Evolutionary conservation across 495 filamentous ascomycete genomes (phyloP), one percentile per base, ranked within the genome.

Genomic region (Talaromyces trachyspermus): DNA sequence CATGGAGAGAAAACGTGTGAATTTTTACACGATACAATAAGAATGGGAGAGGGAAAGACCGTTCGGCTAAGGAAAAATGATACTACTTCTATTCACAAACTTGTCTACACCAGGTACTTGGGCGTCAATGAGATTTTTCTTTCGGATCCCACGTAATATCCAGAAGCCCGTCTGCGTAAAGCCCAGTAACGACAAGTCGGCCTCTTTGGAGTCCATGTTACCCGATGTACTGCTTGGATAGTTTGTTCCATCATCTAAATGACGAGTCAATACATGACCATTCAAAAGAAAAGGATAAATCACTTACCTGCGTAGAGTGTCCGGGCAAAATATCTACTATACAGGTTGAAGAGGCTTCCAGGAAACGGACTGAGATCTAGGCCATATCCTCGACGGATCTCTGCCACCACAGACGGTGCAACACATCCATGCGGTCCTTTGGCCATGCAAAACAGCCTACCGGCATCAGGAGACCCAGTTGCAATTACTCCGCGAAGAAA

Each of bases 381-480:
- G 4, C 44, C 32, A 26, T 37, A 14, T 17, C 44, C 44, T 35
- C 44, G 30, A 24, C 44, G 44, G n/a, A 46, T 37, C 17, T 46
- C 44, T 20, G 44, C 44, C 4, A 46, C 44, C n/a, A 46, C 44
- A 17, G 44, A 46, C 8, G 44, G 44, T 4, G 44, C 44, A 24
- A 37, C 44, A 27, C 44, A 46, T 18, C 44, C 44, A n/a, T 46
- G 30, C 18, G 44, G 44, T 6, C 29, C 29, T 24, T 15, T 46
- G 10, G 44, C 44, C 44, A 46, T 46, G 20, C 44, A 46, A 26
- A 35, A 46, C 10, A 46, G 26, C n/a, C 44, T 27, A 12, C 44
- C 44, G 17, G 44, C 44, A 37, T 46, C 44, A 17, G 44, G 44
- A 46, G 44, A 46, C n/a, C 44, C 44, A 5, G 44, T 36, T 26